Percentiles rank a stretch among this genome's conserved stretches.
Conservation (phyloP, 768 basidiomycete species). For the Baorangia bicolor region DNA sequence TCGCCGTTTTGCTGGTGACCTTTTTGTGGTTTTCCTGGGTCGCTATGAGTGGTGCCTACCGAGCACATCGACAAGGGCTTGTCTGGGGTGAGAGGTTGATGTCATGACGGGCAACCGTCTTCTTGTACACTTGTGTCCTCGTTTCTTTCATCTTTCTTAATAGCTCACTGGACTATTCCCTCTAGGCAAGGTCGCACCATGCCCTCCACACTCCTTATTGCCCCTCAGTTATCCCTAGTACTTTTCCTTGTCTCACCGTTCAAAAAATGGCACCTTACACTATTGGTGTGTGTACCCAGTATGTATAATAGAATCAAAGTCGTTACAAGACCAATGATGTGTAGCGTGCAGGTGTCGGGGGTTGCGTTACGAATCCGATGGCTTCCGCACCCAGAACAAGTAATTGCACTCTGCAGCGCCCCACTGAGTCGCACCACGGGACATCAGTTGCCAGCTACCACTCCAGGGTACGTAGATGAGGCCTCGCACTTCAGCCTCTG, state of each 20-base stretch:
- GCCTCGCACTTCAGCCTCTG: conserved; percentile 78
- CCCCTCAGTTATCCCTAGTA: not conserved
- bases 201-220: not conserved
- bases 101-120: conserved; percentile 41
- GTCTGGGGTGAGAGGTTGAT: conserved; percentile 81
- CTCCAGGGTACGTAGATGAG: conserved; percentile 73
- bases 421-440: conserved; percentile 47
- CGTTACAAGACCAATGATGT: too few species aligned
- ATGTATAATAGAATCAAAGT: conserved; percentile 18
- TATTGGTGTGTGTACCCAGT: conserved; percentile 8
- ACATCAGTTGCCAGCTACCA: conserved; percentile 68
- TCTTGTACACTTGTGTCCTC: not conserved
- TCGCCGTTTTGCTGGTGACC: conserved; percentile 53
- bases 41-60: conserved; percentile 62
- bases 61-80: conserved; percentile 70
- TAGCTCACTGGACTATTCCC: not conserved
- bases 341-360: not conserved
- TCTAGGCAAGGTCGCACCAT: not conserved
- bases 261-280: not conserved
- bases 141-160: not conserved
- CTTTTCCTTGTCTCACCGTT: not conserved
- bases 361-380: conserved; percentile 27
- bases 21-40: conserved; percentile 63
- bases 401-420: conserved; percentile 68
- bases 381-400: conserved; percentile 85